Evolutionary conservation across 805 yeast species (phyloP).

Genomic region (Nakazawaea sp.): DNA sequence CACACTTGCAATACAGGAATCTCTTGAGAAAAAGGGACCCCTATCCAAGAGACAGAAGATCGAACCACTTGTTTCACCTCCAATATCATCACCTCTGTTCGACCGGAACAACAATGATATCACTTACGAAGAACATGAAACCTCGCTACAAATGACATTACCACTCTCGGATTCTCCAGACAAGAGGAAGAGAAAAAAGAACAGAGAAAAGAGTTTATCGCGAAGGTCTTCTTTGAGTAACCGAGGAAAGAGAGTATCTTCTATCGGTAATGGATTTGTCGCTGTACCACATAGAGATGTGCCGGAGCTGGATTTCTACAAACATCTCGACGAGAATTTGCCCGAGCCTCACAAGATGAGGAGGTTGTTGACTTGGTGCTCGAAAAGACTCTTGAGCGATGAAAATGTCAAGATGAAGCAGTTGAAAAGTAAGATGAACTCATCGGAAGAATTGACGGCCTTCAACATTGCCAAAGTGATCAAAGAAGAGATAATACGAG

Average conservation of each 20-base stretch:
- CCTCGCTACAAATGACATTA: conserved; percentile 17
- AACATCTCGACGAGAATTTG: conserved; percentile 50
- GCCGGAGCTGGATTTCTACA: conserved; percentile 46
- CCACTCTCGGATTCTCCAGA: conserved; percentile 20
- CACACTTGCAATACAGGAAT: no score
- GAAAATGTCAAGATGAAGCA: conserved; percentile 21
- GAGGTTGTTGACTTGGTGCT: conserved; percentile 64
- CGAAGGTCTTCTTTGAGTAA: conserved; percentile 47
- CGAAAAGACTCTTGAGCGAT: conserved; percentile 35
- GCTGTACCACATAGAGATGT: conserved; percentile 65
- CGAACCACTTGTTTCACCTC: conserved; percentile 6
- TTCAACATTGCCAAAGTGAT: conserved; percentile 53
- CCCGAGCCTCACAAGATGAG: conserved; percentile 74
- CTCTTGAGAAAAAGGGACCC: background rate
- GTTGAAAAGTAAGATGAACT: conserved; percentile 3
- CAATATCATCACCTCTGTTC: conserved; percentile 4
- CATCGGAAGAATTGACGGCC: conserved; percentile 33
- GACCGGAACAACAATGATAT: background rate
- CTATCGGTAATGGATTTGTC: conserved; percentile 66
- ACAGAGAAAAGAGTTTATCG: conserved; percentile 18
- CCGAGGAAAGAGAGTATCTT: conserved; percentile 67
- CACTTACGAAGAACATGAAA: conserved; percentile 3
- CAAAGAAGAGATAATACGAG: conserved; percentile 54
- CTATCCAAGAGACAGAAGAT: background rate
- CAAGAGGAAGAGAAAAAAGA: conserved; percentile 13